Evolutionary conservation across 2,329 filamentous ascomycete species (phyloP), one percentile per base, ranked within the genome.

Genomic region (Neoscytalidium dimidiatum): DNA sequence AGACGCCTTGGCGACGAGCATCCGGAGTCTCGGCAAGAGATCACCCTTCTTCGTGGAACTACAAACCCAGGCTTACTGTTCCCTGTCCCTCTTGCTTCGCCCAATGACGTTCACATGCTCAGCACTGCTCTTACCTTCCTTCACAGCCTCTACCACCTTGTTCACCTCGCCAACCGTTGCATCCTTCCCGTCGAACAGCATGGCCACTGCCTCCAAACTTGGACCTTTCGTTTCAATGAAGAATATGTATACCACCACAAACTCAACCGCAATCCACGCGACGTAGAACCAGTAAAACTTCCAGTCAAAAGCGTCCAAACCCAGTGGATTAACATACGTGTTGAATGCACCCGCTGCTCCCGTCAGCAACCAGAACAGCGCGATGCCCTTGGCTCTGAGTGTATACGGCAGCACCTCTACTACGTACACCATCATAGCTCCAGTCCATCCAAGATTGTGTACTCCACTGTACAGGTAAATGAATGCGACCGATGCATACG

Each of bases 341-440:
- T 78, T 78, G 67, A 78, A 76, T 68, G 83, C 80, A 13, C 83
- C 78, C 26, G 81, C 79, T 28, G 80, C 70, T 67, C 81, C 78
- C 62, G 82, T 77, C 63, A 79, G 77, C 51, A 82, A 71, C 71
- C 80, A 81, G 75, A 81, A 77, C 23, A 85, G 68, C 8, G 81
- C 76, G 70, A 80, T 70, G 61, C 78, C 77, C 72, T 70, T 78
- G 21, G 84, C 78, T 66, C 78, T 77, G 64, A 85, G 82, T 64
- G 75, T 73, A 71, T 79, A 82, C 4, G 79, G 78, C 31, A 81
- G 69, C 66, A 84, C 81, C 68, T 84, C 82, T 48, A 79, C 76
- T 13, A 74, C 73, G 70, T 83, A 84, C 14, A 75, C 77, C 28
- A 82, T 75, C 1, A 79, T 73, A 4, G 83, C 73, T 23, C 79